These are phyloP conservation scores for Cucurbita ficifolia DNA, from an alignment of 306 rosid species.

Conservation along the genomic window DNA sequence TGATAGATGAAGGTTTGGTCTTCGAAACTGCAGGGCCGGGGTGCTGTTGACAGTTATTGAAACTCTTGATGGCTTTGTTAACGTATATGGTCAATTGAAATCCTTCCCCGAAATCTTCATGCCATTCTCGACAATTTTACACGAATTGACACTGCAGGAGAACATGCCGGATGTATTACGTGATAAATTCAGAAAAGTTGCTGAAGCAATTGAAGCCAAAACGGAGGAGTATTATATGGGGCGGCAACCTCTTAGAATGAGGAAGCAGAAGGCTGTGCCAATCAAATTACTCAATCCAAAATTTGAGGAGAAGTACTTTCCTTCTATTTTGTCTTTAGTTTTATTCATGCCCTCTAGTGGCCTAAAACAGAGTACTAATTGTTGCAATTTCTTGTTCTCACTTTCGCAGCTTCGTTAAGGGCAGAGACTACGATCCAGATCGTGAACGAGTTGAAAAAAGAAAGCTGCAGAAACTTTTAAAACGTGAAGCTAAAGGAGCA, in stretches of 20 bases:
- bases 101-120: conserved; percentile 44
- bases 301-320: conserved; percentile 64
- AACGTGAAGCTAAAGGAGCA: conserved; percentile 68
- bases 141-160: no score
- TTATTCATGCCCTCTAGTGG: no score
- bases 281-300: conserved; percentile 66
- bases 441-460: conserved; percentile 30
- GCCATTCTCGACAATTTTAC: not conserved
- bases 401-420: no score
- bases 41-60: conserved; percentile 24
- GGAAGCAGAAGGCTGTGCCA: conserved; percentile 77
- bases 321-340: no score
- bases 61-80: conserved; percentile 46
- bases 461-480: conserved; percentile 47
- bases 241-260: conserved; percentile 74
- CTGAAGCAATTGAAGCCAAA: conserved; percentile 38
- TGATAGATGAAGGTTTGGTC: no score
- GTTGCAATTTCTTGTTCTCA: no score
- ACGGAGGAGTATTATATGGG: conserved; percentile 29
- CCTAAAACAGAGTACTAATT: no score
- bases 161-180: no score
- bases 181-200: conserved; percentile 17
- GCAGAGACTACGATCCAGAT: no score
- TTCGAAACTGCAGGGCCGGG: no score
- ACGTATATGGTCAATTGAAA: conserved; percentile 38